phyloP scores from a whole-genome alignment of 2,329 filamentous ascomycete genomes.

The Paecilomyces dactylethromorphus region DNA sequence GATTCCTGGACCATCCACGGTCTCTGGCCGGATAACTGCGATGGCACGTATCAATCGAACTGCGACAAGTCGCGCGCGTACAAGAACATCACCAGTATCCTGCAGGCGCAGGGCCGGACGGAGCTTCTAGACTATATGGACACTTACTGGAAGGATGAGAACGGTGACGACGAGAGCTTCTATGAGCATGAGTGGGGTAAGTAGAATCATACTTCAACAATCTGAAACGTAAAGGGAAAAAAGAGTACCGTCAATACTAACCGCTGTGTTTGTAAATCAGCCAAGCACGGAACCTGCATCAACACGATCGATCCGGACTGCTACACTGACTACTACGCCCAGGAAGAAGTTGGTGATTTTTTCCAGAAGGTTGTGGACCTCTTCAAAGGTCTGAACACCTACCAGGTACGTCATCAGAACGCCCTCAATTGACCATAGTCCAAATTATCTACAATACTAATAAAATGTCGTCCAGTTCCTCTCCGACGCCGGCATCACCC shows the following conservation, averaged over 20 bases:
- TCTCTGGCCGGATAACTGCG: conserved; percentile 50
- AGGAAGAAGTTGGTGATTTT: conserved; percentile 53
- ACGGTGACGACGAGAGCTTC: conserved; percentile 50
- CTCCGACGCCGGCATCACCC: conserved; percentile 49
- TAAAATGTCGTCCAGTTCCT: conserved; percentile 35
- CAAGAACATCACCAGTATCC: conserved; percentile 51
- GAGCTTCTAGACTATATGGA: conserved; percentile 53
- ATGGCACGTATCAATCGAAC: conserved; percentile 50
- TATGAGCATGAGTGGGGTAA: conserved; percentile 64
- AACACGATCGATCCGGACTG: conserved; percentile 60
- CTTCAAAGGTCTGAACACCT: conserved; percentile 51
- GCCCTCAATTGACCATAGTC: conserved; percentile 1
- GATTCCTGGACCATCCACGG: conserved; percentile 56
- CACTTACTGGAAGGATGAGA: conserved; percentile 54
- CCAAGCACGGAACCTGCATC: conserved; percentile 67
- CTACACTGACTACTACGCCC: conserved; percentile 51
- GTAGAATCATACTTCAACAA: not conserved
- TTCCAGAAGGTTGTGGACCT: conserved; percentile 50
- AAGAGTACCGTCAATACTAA: too few species aligned
- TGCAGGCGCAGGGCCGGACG: conserved; percentile 43
- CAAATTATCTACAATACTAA: not conserved
- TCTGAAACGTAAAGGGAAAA: too few species aligned
- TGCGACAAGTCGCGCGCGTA: conserved; percentile 52
- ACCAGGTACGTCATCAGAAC: conserved; percentile 31
- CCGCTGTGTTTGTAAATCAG: not conserved